phyloP scores from a whole-genome alignment of 305 asterid genomes.

The Fraxinus floribunda region DNA sequence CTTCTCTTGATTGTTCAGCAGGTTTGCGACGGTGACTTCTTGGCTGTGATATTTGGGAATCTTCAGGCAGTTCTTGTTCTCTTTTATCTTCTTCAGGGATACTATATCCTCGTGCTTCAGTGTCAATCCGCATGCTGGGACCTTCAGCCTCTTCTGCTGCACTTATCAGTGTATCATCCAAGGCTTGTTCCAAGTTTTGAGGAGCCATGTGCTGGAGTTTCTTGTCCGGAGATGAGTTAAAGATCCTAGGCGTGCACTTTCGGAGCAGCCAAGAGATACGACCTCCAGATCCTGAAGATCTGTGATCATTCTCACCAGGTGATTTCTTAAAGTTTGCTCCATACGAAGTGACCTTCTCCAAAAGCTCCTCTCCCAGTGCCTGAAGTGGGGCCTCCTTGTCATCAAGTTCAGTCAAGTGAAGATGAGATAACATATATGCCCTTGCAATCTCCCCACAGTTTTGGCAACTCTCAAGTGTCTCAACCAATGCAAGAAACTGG shows the following conservation, averaged over 20 bases:
- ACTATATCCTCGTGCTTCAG: slow-evolving; percentile 26
- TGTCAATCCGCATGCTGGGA: slow-evolving; percentile 31
- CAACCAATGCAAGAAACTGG: slow-evolving; percentile 53
- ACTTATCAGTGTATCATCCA: slow-evolving; percentile 27
- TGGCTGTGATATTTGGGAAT: slow-evolving; percentile 47
- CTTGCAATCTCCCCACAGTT: slow-evolving; percentile 59
- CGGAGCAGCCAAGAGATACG: slow-evolving; percentile 60
- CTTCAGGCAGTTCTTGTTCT: slow-evolving; percentile 42
- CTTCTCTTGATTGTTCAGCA: slow-evolving; percentile 36
- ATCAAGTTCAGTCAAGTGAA: slow-evolving; percentile 42
- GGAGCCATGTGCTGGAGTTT: slow-evolving; percentile 31
- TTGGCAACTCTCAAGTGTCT: slow-evolving; percentile 57
- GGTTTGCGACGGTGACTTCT: slow-evolving; percentile 34
- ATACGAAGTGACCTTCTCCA: slow-evolving; percentile 52
- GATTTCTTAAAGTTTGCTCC: slow-evolving; percentile 31
- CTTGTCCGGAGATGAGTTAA: slow-evolving; percentile 39
- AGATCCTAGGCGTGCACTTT: slow-evolving; percentile 67
- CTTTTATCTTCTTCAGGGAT: slow-evolving; percentile 35
- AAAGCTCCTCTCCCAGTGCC: slow-evolving; percentile 45
- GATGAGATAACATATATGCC: slow-evolving; percentile 49
- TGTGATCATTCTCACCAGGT: slow-evolving; percentile 35
- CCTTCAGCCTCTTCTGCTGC: slow-evolving; percentile 37
- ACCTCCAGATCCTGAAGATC: slow-evolving; percentile 52
- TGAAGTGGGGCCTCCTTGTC: slow-evolving; percentile 46
- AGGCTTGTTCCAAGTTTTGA: slow-evolving; percentile 47